Evolutionary conservation across 768 basidiomycete species (phyloP), one percentile per base, ranked within the genome.

Genomic region (Boletellus ananiceps): DNA sequence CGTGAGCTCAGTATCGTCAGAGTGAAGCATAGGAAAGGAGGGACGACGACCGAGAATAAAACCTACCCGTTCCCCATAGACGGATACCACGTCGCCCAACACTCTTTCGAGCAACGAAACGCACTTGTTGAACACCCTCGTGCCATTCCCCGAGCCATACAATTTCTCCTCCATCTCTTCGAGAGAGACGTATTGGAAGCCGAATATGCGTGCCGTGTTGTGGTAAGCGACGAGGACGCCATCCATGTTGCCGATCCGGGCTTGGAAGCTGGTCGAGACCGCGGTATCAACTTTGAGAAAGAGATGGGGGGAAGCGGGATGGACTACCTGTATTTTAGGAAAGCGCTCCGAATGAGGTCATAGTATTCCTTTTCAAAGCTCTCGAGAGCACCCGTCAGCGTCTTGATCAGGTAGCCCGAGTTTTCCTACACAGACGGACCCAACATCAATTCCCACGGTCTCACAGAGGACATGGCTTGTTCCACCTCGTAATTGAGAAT

Each of bases 351-450:
- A 57, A 94, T 84, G 35, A 99, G 80, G 62, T 99, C 95, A 65
- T 93, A 96, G 60, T 93, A 92, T 65, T 99, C 95, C 54, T 81
- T 76, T 69, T 99, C 95, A 56, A 94, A 97, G 52, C 89, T 93
- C 59, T 86, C 82, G 6, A 78, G 61, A 1, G 70, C 58, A 0
- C 94, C 93, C 8, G 78, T 73, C 40, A 81, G 72, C 1, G 65
- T 73, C 32, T 74, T 76, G 56, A 96, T 87, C 40, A 83, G 69
- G 65, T 93, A 95, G 0, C 84, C 88, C 19, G 86, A 81, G 56
- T 87, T 86, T 65, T 88, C 86, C 83, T 91, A 49, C 4, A 4
- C 18, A 35, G n/a, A n/a, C n/a, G n/a, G n/a, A n/a, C n/a, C n/a
- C n/a, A 5, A 29, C 13, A 16, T 15, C 29, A 16, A 9, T n/a